phyloP scores from a whole-genome alignment of 129 eudicot species.

The Deinandra increscens region DNA sequence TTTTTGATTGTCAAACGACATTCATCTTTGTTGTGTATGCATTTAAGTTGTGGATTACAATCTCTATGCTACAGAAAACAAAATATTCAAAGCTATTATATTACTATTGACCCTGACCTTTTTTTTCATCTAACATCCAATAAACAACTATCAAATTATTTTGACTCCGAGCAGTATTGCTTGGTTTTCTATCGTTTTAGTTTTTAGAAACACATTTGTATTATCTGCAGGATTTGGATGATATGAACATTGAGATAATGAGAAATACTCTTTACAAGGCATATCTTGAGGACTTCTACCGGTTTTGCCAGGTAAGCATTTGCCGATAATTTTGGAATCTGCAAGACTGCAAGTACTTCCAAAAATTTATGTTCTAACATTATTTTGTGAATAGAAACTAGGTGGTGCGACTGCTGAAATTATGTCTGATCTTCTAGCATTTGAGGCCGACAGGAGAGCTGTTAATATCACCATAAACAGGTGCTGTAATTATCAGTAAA shows the following conservation, averaged over 20 bases:
- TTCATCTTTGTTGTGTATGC: neutral
- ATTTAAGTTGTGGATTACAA: neutral
- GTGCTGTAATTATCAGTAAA: constrained; percentile 20
- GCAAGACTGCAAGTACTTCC: neutral
- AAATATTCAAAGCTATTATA: neutral
- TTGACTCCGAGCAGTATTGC: neutral
- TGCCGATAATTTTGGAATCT: neutral
- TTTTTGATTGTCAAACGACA: neutral
- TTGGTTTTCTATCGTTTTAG: neutral
- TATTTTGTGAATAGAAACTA: constrained; percentile 50
- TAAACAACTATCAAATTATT: neutral
- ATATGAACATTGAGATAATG: constrained; percentile 98
- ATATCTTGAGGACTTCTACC: constrained; percentile 92
- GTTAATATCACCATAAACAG: constrained; percentile 94
- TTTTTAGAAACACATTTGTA: constrained; percentile 1
- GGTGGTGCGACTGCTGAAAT: constrained; percentile 98
- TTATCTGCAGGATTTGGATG: constrained; percentile 77
- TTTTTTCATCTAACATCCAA: neutral
- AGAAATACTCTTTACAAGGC: constrained; percentile 96
- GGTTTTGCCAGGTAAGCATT: constrained; percentile 68
- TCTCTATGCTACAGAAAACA: constrained; percentile 5
- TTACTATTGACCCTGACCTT: neutral
- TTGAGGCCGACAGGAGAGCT: constrained; percentile 96
- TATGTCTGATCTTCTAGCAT: constrained; percentile 89
- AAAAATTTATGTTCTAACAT: neutral